Base-by-base conservation (phyloP, 2,329 filamentous ascomycete genomes). In the Monosporascus sp. region DNA sequence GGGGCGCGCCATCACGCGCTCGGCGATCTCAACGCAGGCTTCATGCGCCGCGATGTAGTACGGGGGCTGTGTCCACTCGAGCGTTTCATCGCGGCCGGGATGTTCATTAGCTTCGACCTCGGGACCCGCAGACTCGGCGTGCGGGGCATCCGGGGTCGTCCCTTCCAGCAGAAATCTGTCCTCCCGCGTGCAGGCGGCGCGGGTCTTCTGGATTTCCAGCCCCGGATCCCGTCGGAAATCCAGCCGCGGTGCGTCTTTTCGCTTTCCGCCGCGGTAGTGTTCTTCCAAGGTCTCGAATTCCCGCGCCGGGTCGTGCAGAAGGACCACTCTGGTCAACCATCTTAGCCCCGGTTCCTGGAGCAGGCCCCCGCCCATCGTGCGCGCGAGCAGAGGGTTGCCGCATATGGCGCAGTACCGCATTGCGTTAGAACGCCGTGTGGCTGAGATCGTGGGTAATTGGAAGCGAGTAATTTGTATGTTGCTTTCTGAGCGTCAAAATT, bases 31-130 rank as follows among this genome's bases (percentile, higher is more conserved):
- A 7, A 61, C 40, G 43, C 60, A 63, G 1, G 54, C 58, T 27
- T 19, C 54, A 20, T 63, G 60, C 17, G 48, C 52, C 17, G 50
- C 56, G 24, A 64, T 60, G 49, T 54, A 59, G 47, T 61, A 63
- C 16, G 53, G 52, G 7, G n/a, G 11, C 5, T 5, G 2, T 24
- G 40, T 43, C 49, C 43, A 54, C 2, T 48, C 17, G 7, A 52
- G 52, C 20, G 49, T 44, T n/a, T 50, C 52, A 11, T 54, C 55
- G 26, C 51, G 50, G 24, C 54, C 52, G n/a, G 50, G 41, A 19
- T 46, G 41, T 19, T 49, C 45, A 31, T 62, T 56, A 5, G 56
- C 48, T 8, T 31, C 17, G 2, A 60, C 47, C 7, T 44, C 14
- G n/a, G 9, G n/a, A 24, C 22, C 41, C 3, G 19, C 20, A 16